Percentiles rank a stretch among this genome's conserved stretches.
Evolutionary conservation across 129 eudicot species (phyloP).

Genomic region (Lactuca sativa): DNA sequence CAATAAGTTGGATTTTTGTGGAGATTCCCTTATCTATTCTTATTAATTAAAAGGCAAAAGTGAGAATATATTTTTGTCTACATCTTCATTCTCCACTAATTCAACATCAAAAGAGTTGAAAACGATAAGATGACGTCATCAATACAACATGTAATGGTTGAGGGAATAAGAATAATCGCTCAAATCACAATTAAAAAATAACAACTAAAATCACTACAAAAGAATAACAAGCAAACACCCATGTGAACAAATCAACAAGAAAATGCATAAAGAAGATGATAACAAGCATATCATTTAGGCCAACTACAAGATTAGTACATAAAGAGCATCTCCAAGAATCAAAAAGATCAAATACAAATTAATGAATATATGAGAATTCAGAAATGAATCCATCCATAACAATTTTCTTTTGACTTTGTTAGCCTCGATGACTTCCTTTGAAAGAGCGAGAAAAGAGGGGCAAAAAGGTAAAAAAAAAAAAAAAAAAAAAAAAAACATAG

Average conservation of each 20-base stretch:
- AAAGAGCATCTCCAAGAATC: conserved; percentile 27
- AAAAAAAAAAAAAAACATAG: conserved; percentile 30
- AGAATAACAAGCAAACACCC: not conserved
- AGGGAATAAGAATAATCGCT: not conserved
- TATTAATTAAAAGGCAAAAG: conserved; percentile 22
- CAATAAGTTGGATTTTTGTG: too few species aligned
- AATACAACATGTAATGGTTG: conserved; percentile 5
- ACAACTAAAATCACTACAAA: not conserved
- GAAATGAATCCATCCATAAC: conserved; percentile 30
- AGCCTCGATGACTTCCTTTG: conserved; percentile 38
- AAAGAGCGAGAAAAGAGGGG: conserved; percentile 16
- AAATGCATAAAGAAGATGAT: not conserved
- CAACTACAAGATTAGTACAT: conserved; percentile 33
- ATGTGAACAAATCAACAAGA: not conserved
- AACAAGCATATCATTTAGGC: conserved; percentile 21
- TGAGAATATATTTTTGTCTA: conserved; percentile 22
- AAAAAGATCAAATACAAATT: conserved; percentile 31
- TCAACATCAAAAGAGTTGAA: conserved; percentile 12
- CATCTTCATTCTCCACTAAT: conserved; percentile 23
- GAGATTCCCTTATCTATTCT: conserved; percentile 12
- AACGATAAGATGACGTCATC: conserved; percentile 6
- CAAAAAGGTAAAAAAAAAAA: conserved; percentile 7
- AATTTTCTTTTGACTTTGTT: conserved; percentile 22
- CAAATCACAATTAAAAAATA: not conserved
- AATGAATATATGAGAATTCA: conserved; percentile 29